phyloP scores from a whole-genome alignment of 2,329 filamentous ascomycete species.

The Monascus ruber region DNA sequence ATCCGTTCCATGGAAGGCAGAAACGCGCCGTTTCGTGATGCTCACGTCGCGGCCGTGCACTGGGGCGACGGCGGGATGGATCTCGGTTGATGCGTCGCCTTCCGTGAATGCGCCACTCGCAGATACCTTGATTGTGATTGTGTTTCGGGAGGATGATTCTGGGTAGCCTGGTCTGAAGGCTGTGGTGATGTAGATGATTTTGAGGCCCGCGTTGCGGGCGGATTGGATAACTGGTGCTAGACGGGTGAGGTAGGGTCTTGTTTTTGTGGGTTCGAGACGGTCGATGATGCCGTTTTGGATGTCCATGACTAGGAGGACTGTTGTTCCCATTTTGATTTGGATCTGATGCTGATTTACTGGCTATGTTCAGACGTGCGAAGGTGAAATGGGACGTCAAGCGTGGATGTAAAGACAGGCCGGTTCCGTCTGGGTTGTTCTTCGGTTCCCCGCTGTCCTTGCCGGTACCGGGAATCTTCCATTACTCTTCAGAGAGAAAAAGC shows the following conservation, averaged over 20 bases:
- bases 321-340: background rate
- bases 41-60: conserved; percentile 14
- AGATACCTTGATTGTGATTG: conserved; percentile 7
- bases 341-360: no score
- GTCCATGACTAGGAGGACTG: conserved; percentile 26
- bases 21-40: conserved; percentile 25
- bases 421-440: no score
- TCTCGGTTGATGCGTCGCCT: conserved; percentile 9
- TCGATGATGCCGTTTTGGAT: conserved; percentile 21
- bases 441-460: no score
- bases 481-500: no score
- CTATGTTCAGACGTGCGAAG: no score
- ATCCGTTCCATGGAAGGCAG: conserved; percentile 24
- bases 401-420: no score
- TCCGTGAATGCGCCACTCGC: conserved; percentile 13
- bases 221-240: conserved; percentile 8
- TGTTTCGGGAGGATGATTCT: conserved; percentile 18
- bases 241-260: conserved; percentile 14
- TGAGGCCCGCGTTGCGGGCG: conserved; percentile 15
- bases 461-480: no score
- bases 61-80: conserved; percentile 11
- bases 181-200: conserved; percentile 23
- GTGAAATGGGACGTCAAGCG: no score
- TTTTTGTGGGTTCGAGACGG: conserved; percentile 6
- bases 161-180: conserved; percentile 21